Evolutionary conservation across 257 asterid species (phyloP).

Genomic region (Cynanchum wilfordii): DNA sequence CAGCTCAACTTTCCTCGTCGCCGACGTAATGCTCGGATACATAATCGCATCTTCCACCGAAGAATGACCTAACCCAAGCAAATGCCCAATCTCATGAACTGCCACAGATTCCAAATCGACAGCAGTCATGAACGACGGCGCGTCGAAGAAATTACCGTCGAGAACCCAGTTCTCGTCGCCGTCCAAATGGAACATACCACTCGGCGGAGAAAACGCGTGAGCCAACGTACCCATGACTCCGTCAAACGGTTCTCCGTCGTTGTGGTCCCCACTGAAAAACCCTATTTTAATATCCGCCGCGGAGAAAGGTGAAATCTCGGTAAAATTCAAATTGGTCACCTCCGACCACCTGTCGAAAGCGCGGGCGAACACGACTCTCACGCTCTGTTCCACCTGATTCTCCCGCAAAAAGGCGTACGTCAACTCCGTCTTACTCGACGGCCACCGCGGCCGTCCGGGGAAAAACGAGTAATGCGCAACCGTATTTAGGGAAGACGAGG

Average conservation of each 20-base stretch:
- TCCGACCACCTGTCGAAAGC: constrained; percentile 91
- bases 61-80: constrained; percentile 88
- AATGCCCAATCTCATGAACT: constrained; percentile 88
- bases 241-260: constrained; percentile 88
- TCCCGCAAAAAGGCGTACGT: constrained; percentile 57
- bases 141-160: constrained; percentile 42
- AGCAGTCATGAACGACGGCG: constrained; percentile 34
- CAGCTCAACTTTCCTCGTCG: constrained; percentile 58
- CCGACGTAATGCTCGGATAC: constrained; percentile 70
- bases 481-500: constrained; percentile 22
- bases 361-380: constrained; percentile 37
- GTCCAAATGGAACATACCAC: constrained; percentile 66
- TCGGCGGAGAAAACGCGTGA: constrained; percentile 87
- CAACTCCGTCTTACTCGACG: constrained; percentile 31
- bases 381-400: constrained; percentile 32
- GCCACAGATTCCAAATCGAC: constrained; percentile 89
- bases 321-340: constrained; percentile 59
- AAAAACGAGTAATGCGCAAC: constrained; percentile 72
- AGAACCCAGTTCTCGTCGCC: constrained; percentile 78
- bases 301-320: constrained; percentile 34
- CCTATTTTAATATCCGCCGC: constrained; percentile 60
- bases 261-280: constrained; percentile 66
- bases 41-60: constrained; percentile 68
- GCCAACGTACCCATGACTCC: constrained; percentile 80
- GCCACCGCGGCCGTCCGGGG: constrained; percentile 74